Base-by-base conservation (phyloP, 2,329 filamentous ascomycete species). In the Ophioceras dolichostomum region DNA sequence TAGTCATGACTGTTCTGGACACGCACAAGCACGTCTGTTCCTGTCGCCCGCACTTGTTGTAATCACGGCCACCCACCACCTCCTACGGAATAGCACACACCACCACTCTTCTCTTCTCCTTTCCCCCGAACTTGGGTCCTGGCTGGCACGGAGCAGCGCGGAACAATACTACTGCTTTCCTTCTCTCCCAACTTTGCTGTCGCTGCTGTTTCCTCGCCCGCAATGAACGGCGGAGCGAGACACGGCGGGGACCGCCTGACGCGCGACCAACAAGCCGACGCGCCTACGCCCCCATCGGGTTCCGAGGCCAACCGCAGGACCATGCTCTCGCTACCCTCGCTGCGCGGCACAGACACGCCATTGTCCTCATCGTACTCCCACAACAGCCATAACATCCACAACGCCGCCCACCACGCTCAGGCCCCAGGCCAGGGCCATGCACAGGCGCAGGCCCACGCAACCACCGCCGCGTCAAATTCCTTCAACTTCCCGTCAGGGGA, bases 261-360 rank as follows among this genome's bases (percentile, higher is more conserved):
- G 36, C 36, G 8, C 21, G 36, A 28, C 21, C 26, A 20, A 27
- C n/a, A 31, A 31, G 12, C 29, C 19, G 28, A 31, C 29, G 36
- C 29, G 28, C 28, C 29, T 18, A 19, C 18, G 29, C 36, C 29
- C 17, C 14, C 29, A 14, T 26, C 19, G 14, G 29, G 28, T 22
- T 21, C 36, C 28, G 36, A 37, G 10, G 9, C 20, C 28, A 24
- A 20, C 29, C 36, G 36, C 16, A 31, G 30, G 21, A 17, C 28
- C 27, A 31, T 30, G 26, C 30, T 37, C 18, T 37, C 36, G 20
- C 36, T 37, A 13, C 36, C 36, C 16, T 37, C 36, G 20, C 36
- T 37, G 5, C 28, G 36, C 10, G 36, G 30, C n/a, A 24, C 29
- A 32, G 36, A 37, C 7, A 24, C 35, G 10, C 29, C 19, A 7